Percentiles rank a stretch among this genome's conserved stretches.
phyloP scores from a whole-genome alignment of 2,329 filamentous ascomycete genomes.

The Trichophyton benhamiae region DNA sequence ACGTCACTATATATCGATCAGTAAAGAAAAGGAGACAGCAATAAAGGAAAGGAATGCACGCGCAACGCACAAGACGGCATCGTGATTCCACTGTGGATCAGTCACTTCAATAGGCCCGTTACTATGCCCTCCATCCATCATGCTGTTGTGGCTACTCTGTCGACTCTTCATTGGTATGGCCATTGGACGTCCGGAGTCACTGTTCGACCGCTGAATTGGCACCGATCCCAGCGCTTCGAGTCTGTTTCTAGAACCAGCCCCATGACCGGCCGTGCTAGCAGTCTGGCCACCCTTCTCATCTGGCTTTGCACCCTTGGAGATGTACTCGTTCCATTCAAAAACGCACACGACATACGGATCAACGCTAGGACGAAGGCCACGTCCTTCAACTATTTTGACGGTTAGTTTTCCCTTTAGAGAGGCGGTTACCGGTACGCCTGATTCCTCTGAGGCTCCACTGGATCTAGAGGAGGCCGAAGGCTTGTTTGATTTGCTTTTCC shows the following conservation, averaged over 20 bases:
- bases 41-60: not conserved
- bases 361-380: constrained; percentile 65
- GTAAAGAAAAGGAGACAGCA: constrained; percentile 11
- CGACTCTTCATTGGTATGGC: constrained; percentile 94
- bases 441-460: constrained; percentile 16
- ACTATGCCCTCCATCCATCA: constrained; percentile 51
- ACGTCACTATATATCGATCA: constrained; percentile 57
- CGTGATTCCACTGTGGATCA: constrained; percentile 88
- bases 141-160: constrained; percentile 89
- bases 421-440: constrained; percentile 49
- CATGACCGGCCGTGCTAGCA: constrained; percentile 25
- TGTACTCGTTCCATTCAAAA: constrained; percentile 92
- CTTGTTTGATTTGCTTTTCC: not conserved
- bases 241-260: not conserved
- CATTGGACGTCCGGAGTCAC: constrained; percentile 73
- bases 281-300: constrained; percentile 40
- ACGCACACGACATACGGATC: constrained; percentile 95
- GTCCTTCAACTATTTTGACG: constrained; percentile 76
- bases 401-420: constrained; percentile 75
- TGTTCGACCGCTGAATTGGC: constrained; percentile 57
- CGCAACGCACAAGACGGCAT: constrained; percentile 74
- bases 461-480: constrained; percentile 8
- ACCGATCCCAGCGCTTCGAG: constrained; percentile 31
- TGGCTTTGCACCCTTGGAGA: constrained; percentile 69
- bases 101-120: constrained; percentile 54